Percentiles rank a stretch among this genome's conserved stretches.
Evolutionary conservation across 1,139 yeast genomes (phyloP).

Genomic region (Blastobotrys capitulatus): DNA sequence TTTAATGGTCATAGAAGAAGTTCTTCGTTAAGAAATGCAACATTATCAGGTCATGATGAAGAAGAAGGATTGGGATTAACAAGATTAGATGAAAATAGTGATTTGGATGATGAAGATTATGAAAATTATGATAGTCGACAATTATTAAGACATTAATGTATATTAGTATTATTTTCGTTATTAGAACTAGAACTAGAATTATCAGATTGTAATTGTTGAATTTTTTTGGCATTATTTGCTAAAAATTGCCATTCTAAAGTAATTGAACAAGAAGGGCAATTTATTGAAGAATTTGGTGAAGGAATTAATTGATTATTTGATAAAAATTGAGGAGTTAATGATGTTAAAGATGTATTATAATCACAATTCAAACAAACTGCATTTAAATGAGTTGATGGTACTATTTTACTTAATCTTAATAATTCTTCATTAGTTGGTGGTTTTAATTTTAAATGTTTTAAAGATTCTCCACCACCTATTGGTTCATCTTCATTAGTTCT

Average conservation of each 20-base stretch:
- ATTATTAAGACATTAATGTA: conserved; percentile 3
- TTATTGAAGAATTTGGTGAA: conserved; percentile 5
- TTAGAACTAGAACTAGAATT: too few species aligned
- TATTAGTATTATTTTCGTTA: not conserved
- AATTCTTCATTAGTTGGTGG: not conserved
- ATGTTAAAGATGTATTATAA: conserved; percentile 11
- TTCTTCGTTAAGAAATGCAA: conserved; percentile 29
- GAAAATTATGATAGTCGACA: conserved; percentile 9
- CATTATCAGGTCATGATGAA: conserved; percentile 30
- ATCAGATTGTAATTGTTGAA: not conserved
- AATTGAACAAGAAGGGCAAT: conserved; percentile 16
- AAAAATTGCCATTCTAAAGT: conserved; percentile 15
- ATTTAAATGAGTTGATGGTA: not conserved
- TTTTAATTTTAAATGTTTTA: conserved; percentile 1
- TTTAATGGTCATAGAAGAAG: conserved; percentile 31
- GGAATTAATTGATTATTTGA: conserved; percentile 15
- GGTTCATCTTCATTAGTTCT: conserved; percentile 11
- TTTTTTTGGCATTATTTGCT: conserved; percentile 10
- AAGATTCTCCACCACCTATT: conserved; percentile 19
- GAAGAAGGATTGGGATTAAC: conserved; percentile 36
- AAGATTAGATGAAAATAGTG: conserved; percentile 30
- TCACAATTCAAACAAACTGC: conserved; percentile 14
- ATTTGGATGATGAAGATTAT: conserved; percentile 19
- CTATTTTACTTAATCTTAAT: not conserved
- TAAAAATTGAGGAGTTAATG: conserved; percentile 14